Conservation (phyloP, 2,329 filamentous ascomycete genomes). For the Hypoxylon sp. region DNA sequence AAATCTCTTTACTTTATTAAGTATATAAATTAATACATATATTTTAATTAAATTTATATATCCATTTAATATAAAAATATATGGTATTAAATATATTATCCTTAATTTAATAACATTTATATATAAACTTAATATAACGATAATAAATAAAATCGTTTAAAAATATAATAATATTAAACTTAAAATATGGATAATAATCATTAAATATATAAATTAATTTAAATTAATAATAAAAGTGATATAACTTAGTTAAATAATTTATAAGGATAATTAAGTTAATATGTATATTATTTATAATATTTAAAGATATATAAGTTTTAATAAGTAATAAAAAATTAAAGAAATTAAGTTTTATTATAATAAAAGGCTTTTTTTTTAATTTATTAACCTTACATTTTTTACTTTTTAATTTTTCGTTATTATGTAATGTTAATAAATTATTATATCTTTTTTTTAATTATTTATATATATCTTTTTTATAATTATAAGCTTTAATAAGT, state of each 20-base stretch:
- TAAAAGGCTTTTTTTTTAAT: not conserved
- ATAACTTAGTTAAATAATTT: slow-evolving; percentile 4
- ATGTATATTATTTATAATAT: slow-evolving; percentile 1
- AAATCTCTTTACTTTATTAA: not conserved
- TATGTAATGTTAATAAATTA: not conserved
- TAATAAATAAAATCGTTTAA: not conserved
- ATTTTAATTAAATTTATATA: not conserved
- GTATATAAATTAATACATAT: not conserved
- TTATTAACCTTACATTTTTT: not conserved
- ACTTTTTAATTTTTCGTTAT: not conserved
- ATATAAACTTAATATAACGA: not conserved
- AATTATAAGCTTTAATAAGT: not conserved
- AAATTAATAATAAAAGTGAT: not conserved
- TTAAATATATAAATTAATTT: not conserved
- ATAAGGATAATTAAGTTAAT: not conserved
- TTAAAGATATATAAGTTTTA: not conserved
- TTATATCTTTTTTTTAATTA: not conserved
- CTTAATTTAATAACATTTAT: not conserved
- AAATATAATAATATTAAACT: not conserved
- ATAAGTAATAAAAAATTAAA: no score
- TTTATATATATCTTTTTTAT: not conserved
- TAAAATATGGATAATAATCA: not conserved
- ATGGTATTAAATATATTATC: not conserved
- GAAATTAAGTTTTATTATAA: not conserved
- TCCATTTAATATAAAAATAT: not conserved